phyloP scores from a whole-genome alignment of 306 rosid genomes.

The Oemleria cerasiformis region DNA sequence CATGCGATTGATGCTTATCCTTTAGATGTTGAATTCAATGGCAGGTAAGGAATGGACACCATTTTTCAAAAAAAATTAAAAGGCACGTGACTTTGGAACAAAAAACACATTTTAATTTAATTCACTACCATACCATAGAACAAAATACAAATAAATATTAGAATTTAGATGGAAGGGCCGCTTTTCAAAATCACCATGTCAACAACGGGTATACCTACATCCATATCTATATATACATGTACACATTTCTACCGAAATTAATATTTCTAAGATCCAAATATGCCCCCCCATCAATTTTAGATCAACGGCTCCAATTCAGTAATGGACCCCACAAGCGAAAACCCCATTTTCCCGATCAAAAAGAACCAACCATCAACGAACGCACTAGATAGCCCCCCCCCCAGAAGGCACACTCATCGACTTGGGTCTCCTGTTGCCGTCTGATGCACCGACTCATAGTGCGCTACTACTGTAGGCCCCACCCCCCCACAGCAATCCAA shows the following conservation, averaged over 20 bases:
- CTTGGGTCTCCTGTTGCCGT: conserved; percentile 75
- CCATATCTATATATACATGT: conserved; percentile 24
- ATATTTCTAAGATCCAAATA: neutral
- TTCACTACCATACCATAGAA: neutral
- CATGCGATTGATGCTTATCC: no score
- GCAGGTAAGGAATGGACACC: neutral
- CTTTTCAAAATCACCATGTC: conserved; percentile 20
- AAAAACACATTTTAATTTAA: neutral
- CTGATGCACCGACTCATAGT: conserved; percentile 23
- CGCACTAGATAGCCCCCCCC: neutral
- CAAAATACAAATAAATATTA: neutral
- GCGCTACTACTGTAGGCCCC: neutral
- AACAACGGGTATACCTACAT: conserved; percentile 12
- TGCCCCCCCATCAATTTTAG: neutral
- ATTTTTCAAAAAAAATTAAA: neutral
- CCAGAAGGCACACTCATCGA: conserved; percentile 61
- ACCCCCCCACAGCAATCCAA: neutral
- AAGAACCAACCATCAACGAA: neutral
- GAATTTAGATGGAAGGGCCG: neutral
- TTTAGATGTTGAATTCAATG: no score
- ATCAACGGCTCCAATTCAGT: conserved; percentile 15
- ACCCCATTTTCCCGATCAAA: neutral
- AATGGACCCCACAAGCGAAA: conserved; percentile 22
- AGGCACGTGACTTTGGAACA: neutral
- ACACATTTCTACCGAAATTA: conserved; percentile 21